These are phyloP conservation scores for Adenanthera pavonina DNA, from an alignment of 306 rosid species.

Conservation along the genomic window DNA sequence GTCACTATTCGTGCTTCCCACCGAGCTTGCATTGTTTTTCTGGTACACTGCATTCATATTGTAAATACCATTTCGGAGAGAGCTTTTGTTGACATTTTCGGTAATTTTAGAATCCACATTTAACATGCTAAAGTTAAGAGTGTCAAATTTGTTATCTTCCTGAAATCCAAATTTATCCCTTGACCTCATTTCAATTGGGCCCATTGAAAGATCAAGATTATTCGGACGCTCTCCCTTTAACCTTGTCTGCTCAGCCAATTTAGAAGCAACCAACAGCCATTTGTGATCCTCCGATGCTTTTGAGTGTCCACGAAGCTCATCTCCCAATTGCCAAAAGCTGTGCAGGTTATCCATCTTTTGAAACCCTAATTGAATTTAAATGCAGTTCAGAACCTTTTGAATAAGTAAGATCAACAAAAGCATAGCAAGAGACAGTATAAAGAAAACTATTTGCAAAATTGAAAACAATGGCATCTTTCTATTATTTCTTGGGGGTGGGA, in stretches of 20 bases:
- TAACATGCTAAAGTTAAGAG: conserved; percentile 75
- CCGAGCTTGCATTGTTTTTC: conserved; percentile 63
- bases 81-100: conserved; percentile 65
- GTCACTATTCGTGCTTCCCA: conserved; percentile 60
- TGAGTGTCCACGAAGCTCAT: conserved; percentile 91
- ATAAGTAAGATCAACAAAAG: conserved; percentile 2
- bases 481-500: neutral
- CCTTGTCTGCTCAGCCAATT: conserved; percentile 92
- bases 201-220: conserved; percentile 89
- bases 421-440: neutral
- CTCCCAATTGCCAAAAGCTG: conserved; percentile 95
- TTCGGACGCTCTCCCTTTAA: conserved; percentile 83
- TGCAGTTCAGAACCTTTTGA: conserved; percentile 22
- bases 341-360: conserved; percentile 71
- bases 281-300: conserved; percentile 90
- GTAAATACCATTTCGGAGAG: conserved; percentile 67
- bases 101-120: conserved; percentile 66
- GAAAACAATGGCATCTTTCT: conserved; percentile 1
- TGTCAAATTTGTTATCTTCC: conserved; percentile 90
- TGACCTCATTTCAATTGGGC: conserved; percentile 64
- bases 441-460: neutral
- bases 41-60: conserved; percentile 73
- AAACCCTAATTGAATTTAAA: conserved; percentile 48
- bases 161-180: conserved; percentile 81
- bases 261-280: conserved; percentile 88